Evolutionary conservation across 768 basidiomycete species (phyloP), one percentile per base, ranked within the genome.

Genomic region (Phaeotremella fagi): DNA sequence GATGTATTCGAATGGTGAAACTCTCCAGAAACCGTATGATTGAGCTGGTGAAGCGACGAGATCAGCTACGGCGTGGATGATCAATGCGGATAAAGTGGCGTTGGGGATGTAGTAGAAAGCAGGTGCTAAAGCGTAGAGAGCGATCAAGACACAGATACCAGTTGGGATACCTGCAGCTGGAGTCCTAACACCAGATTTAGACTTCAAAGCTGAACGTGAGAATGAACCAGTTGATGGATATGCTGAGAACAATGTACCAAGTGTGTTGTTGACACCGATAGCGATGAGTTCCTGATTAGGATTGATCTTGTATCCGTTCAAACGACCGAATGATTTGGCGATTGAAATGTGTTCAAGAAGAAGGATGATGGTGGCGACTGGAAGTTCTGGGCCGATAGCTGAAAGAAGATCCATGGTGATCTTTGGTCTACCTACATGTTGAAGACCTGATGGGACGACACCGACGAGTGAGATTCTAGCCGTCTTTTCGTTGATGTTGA

Each of bases 201-300:
- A 84, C 76, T 95, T 91, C 69, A 99, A 79, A 1, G 95, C 95
- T 2, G 91, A 88, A n/a, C 95, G 87, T 33, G 92, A 95, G 81
- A 99, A 99, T 0, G 92, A 97, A 1, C 95, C 95, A 12, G 95
- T 99, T 0, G 94, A 89, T 7, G 95, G 92, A 73, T 95, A 98
- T 0, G 91, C 94, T 48, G 76, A 81, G 74, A 99, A 97, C 61
- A 87, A 78, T 15, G 88, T 86, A 2, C 94, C 94, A 58, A 95
- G 68, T 1, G 88, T 88, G 74, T 94, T 94, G 16, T 90, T 87
- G 18, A 98, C 89, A n/a, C 94, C 94, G 61, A 99, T 97, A 36
- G 94, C 91, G 63, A 97, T 87, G 45, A 97, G 80, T 73, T 95
- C 92, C 74, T 95, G 91, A 75, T 90, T 89, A 1, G 91, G 88